Percentiles rank a stretch among this genome's conserved stretches.
These are phyloP conservation scores for Fonsecaea multimorphosa DNA, from an alignment of 2,329 filamentous ascomycete genomes.

Conservation along the genomic window DNA sequence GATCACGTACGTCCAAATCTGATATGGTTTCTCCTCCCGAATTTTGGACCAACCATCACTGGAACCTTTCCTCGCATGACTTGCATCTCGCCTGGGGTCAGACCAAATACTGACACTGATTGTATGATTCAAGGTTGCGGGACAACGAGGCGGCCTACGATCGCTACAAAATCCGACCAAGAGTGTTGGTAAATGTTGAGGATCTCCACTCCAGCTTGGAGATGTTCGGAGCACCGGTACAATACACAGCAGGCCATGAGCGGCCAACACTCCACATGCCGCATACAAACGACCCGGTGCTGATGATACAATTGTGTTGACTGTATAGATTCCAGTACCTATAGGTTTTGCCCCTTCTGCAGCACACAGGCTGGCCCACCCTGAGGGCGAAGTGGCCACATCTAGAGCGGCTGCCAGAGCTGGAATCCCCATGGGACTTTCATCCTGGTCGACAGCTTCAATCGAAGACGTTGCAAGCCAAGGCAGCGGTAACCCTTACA, in stretches of 20 bases:
- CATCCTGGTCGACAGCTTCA: constrained; percentile 53
- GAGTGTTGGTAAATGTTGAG: constrained; percentile 51
- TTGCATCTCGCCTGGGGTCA: too few species aligned
- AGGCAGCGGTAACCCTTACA: constrained; percentile 41
- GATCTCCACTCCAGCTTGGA: constrained; percentile 50
- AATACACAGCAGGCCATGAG: too few species aligned
- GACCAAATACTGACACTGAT: too few species aligned
- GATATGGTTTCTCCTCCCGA: too few species aligned
- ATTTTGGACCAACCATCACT: too few species aligned
- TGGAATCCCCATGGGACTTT: constrained; percentile 57
- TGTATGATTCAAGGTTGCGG: neutral
- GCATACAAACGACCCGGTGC: too few species aligned
- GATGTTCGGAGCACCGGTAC: too few species aligned
- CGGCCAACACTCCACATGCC: too few species aligned
- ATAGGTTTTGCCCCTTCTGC: constrained; percentile 51
- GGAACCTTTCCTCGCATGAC: too few species aligned
- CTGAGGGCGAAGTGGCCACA: constrained; percentile 58
- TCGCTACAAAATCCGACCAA: constrained; percentile 49
- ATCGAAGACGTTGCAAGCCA: constrained; percentile 57
- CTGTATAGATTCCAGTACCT: constrained; percentile 37
- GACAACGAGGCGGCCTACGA: neutral
- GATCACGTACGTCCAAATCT: neutral
- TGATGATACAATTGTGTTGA: constrained; percentile 31
- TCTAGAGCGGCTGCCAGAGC: constrained; percentile 54
- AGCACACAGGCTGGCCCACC: constrained; percentile 38